A percentile compares a stretch with the other conserved stretches of the same genome.
Conservation (phyloP, 106 monocot species). For the Allium cepa region DNA sequence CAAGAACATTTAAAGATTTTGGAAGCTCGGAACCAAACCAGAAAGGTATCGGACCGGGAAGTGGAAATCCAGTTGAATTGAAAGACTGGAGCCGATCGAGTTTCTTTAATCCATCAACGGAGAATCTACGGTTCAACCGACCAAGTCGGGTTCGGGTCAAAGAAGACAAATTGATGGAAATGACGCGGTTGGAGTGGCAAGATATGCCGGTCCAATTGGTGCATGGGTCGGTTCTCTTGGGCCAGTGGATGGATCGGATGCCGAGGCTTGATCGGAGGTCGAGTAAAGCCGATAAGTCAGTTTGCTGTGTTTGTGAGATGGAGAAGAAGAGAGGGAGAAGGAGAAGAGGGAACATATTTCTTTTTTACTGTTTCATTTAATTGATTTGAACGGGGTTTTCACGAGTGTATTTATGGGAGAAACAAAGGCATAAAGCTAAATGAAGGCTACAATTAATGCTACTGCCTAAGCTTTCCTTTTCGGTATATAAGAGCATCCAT, state of each 20-base stretch:
- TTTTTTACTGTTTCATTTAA: background rate
- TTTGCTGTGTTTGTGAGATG: background rate
- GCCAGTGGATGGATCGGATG: slow-evolving; percentile 64
- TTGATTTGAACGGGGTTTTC: too few relatives aligned
- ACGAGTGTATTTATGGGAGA: too few relatives aligned
- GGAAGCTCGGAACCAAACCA: slow-evolving; percentile 52
- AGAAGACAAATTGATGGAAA: slow-evolving; percentile 21
- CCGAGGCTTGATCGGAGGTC: slow-evolving; percentile 58
- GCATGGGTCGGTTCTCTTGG: slow-evolving; percentile 60
- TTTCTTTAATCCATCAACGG: slow-evolving; percentile 40
- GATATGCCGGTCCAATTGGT: slow-evolving; percentile 36
- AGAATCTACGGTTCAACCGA: slow-evolving; percentile 28
- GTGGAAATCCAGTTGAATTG: slow-evolving; percentile 40
- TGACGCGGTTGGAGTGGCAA: slow-evolving; percentile 35
- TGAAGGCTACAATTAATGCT: too few relatives aligned
- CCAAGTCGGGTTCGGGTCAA: slow-evolving; percentile 42
- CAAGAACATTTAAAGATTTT: slow-evolving; percentile 17
- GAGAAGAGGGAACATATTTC: background rate
- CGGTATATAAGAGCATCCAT: too few relatives aligned
- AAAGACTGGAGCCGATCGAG: slow-evolving; percentile 30
- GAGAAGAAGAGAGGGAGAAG: background rate
- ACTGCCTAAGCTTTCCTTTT: too few relatives aligned
- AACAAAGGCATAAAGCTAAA: too few relatives aligned
- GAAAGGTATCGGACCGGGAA: slow-evolving; percentile 48
- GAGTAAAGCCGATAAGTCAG: slow-evolving; percentile 46